A percentile compares a stretch with the other conserved stretches of the same genome.
Conservation (phyloP, 1,284 basidiomycete genomes). For the Sporisorium sorghi region DNA sequence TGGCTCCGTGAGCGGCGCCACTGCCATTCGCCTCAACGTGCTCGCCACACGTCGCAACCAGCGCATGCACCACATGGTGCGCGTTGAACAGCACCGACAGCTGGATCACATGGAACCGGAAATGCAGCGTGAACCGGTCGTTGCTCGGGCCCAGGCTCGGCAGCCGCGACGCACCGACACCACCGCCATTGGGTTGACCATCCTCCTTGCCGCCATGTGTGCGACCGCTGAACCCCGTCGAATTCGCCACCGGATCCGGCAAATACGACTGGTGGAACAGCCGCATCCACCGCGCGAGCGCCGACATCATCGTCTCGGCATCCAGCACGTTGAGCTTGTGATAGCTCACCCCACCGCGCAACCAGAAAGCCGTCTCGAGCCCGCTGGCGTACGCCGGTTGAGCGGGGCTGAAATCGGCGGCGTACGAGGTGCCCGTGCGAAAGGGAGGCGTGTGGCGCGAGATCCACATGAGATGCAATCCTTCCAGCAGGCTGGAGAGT, state of each 20-base stretch:
- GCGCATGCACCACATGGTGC: conserved; percentile 43
- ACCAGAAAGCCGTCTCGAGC: conserved; percentile 24
- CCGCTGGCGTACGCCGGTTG: conserved; percentile 18
- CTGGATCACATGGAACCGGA: conserved; percentile 42
- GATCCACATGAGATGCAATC: conserved; percentile 43
- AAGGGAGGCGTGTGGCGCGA: conserved; percentile 34
- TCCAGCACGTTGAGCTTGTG: conserved; percentile 30
- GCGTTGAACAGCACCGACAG: conserved; percentile 41
- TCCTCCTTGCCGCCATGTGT: conserved; percentile 3
- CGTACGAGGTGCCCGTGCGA: conserved; percentile 36
- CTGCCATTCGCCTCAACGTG: conserved; percentile 16
- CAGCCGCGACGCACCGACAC: no score
- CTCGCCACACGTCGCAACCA: conserved; percentile 30
- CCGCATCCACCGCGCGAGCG: conserved; percentile 42
- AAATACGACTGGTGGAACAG: conserved; percentile 37
- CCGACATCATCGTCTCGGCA: conserved; percentile 36
- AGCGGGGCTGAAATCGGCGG: conserved; percentile 30
- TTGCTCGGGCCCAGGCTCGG: conserved; percentile 43
- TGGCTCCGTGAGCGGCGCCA: no score
- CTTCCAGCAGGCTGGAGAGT: conserved; percentile 38
- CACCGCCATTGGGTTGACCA: background rate
- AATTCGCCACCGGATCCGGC: conserved; percentile 25
- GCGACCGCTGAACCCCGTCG: conserved; percentile 14
- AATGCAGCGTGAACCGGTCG: conserved; percentile 44
- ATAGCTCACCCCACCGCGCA: conserved; percentile 21